Conservation (phyloP, 1,284 basidiomycete species). For the Volvariella volvacea region DNA sequence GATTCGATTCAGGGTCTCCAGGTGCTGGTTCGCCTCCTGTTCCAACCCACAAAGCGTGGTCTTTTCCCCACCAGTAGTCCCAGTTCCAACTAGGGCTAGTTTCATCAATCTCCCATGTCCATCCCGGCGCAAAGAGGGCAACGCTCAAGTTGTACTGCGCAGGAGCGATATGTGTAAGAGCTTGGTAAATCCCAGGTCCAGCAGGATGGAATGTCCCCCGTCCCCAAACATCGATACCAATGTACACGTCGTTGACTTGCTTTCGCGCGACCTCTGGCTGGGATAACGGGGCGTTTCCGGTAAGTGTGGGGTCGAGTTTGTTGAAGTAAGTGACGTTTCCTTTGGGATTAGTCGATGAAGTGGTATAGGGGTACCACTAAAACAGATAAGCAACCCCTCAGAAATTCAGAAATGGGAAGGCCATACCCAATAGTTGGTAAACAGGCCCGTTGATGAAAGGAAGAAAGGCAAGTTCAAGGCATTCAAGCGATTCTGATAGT, state of each 20-base stretch:
- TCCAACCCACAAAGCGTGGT: conserved; percentile 63
- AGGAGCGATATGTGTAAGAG: conserved; percentile 54
- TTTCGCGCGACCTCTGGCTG: not conserved
- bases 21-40: not conserved
- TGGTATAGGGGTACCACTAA: conserved; percentile 42
- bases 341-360: conserved; percentile 34
- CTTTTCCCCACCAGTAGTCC: conserved; percentile 66
- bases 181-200: conserved; percentile 61
- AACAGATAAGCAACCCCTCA: not conserved
- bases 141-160: conserved; percentile 53
- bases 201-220: conserved; percentile 67
- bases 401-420: not conserved
- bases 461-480: conserved; percentile 70
- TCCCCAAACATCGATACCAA: conserved; percentile 75
- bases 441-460: conserved; percentile 61
- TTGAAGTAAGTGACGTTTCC: conserved; percentile 50
- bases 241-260: conserved; percentile 47
- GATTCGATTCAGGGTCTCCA: not conserved
- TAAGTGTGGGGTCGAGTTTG: conserved; percentile 29
- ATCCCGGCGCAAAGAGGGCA: conserved; percentile 67
- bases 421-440: conserved; percentile 75
- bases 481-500: conserved; percentile 76
- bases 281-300: not conserved
- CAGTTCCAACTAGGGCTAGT: conserved; percentile 53
- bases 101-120: conserved; percentile 70